Conservation (phyloP, 1,284 basidiomycete species). For the Tetrapyrgos nigripes region DNA sequence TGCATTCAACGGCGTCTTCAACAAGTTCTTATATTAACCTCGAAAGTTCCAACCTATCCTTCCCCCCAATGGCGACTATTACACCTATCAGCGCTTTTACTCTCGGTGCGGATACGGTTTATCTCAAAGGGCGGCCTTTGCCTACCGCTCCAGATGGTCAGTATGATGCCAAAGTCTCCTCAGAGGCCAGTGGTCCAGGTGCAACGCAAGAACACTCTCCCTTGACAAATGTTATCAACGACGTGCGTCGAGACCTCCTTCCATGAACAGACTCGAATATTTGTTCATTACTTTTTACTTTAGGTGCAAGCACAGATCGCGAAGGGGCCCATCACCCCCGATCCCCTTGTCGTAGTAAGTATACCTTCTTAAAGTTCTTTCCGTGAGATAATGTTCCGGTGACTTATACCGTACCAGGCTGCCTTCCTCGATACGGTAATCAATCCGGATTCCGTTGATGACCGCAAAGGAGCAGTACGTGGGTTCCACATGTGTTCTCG, state of each 20-base stretch:
- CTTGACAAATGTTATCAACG: conserved; percentile 28
- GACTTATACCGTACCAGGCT: conserved; percentile 17
- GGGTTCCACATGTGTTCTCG: background rate
- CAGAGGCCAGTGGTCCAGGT: conserved; percentile 24
- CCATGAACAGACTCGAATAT: background rate
- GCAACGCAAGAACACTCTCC: conserved; percentile 30
- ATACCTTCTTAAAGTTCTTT: background rate
- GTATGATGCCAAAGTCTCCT: conserved; percentile 36
- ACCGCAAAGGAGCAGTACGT: conserved; percentile 40
- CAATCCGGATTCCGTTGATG: conserved; percentile 41
- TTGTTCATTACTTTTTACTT: background rate
- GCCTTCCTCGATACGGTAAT: conserved; percentile 34
- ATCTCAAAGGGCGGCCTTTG: conserved; percentile 31
- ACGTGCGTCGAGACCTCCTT: background rate
- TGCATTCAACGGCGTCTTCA: too few relatives aligned
- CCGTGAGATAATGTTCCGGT: background rate
- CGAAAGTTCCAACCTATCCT: too few relatives aligned
- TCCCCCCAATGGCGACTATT: conserved; percentile 7
- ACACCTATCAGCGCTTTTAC: conserved; percentile 23
- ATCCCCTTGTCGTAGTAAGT: conserved; percentile 25
- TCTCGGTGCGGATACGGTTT: conserved; percentile 30
- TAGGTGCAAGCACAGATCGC: conserved; percentile 20
- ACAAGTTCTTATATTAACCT: too few relatives aligned
- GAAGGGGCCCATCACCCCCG: conserved; percentile 20
- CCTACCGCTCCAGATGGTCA: conserved; percentile 35